Conservation (phyloP, 192 early-diverging fungal species). For the Phlyctochytrium planicorne region DNA sequence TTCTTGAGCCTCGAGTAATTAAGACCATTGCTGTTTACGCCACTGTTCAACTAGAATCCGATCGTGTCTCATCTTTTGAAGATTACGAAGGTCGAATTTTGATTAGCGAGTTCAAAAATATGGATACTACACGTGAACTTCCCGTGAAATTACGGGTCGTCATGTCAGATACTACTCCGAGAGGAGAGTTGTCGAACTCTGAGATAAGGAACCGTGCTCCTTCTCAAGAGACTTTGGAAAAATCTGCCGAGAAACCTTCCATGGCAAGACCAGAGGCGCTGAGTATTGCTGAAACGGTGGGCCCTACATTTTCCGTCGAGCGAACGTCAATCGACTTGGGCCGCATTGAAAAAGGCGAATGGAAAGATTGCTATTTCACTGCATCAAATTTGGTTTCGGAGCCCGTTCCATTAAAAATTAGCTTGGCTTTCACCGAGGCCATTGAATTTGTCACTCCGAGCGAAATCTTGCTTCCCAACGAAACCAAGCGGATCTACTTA, state of each 20-base stretch:
- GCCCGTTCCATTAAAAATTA: constrained; percentile 10
- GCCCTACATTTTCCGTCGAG: constrained; percentile 42
- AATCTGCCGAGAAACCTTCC: too few relatives aligned
- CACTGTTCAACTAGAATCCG: constrained; percentile 8
- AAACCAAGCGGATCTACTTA: constrained; percentile 60
- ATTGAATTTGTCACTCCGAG: constrained; percentile 10
- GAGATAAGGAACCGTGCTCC: too few relatives aligned
- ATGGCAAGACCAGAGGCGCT: too few relatives aligned
- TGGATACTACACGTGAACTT: constrained; percentile 48
- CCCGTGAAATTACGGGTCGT: not conserved
- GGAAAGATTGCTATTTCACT: constrained; percentile 58
- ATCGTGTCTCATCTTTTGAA: not conserved
- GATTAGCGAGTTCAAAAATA: constrained; percentile 82
- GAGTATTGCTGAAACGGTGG: too few relatives aligned
- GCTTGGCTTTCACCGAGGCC: not conserved
- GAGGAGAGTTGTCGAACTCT: too few relatives aligned
- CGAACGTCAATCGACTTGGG: constrained; percentile 50
- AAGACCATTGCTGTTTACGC: constrained; percentile 67
- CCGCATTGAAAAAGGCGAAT: constrained; percentile 43
- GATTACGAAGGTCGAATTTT: constrained; percentile 47
- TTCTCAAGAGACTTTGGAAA: too few relatives aligned
- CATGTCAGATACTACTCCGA: too few relatives aligned
- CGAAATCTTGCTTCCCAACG: constrained; percentile 42
- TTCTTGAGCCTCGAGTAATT: constrained; percentile 64
- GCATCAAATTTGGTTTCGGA: constrained; percentile 36